These are phyloP conservation scores for Aspergillus sp. DNA, from an alignment of 2,329 filamentous ascomycete species.

Conservation along the genomic window DNA sequence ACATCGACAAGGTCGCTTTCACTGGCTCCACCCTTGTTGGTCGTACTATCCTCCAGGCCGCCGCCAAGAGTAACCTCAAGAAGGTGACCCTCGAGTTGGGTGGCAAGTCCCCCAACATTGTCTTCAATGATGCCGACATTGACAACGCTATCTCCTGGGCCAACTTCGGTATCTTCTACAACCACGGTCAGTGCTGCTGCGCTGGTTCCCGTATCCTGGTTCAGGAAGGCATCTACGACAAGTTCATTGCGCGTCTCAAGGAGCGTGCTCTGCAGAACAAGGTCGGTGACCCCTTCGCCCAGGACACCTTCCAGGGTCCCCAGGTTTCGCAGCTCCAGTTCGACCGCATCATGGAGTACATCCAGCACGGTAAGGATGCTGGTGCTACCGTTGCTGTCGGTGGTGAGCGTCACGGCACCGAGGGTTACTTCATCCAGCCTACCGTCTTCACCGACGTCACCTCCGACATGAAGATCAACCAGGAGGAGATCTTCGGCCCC, in stretches of 20 bases:
- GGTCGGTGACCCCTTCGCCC: slow-evolving; percentile 76
- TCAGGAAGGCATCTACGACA: slow-evolving; percentile 29
- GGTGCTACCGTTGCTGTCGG: slow-evolving; percentile 66
- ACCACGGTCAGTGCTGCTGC: slow-evolving; percentile 31
- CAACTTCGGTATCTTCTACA: slow-evolving; percentile 32
- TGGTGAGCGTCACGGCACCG: slow-evolving; percentile 69
- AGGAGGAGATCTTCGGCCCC: slow-evolving; percentile 79
- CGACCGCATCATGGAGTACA: slow-evolving; percentile 76
- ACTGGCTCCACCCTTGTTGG: slow-evolving; percentile 63
- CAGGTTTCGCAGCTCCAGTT: slow-evolving; percentile 81
- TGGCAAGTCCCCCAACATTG: slow-evolving; percentile 31
- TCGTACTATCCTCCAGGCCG: slow-evolving; percentile 62
- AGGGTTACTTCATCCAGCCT: slow-evolving; percentile 86
- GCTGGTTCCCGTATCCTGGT: slow-evolving; percentile 29
- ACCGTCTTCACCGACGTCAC: slow-evolving; percentile 78
- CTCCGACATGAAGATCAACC: slow-evolving; percentile 69
- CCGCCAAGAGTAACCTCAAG: slow-evolving; percentile 64
- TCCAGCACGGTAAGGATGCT: slow-evolving; percentile 65
- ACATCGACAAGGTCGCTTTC: slow-evolving; percentile 66
- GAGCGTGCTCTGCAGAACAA: slow-evolving; percentile 70
- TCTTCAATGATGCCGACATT: slow-evolving; percentile 29
- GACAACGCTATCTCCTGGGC: slow-evolving; percentile 30
- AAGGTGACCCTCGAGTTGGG: slow-evolving; percentile 58
- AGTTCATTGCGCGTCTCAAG: slow-evolving; percentile 75
- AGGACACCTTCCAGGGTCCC: slow-evolving; percentile 80